These are phyloP conservation scores for Penicillium sp. DNA, from an alignment of 2,329 filamentous ascomycete species.

Conservation along the genomic window DNA sequence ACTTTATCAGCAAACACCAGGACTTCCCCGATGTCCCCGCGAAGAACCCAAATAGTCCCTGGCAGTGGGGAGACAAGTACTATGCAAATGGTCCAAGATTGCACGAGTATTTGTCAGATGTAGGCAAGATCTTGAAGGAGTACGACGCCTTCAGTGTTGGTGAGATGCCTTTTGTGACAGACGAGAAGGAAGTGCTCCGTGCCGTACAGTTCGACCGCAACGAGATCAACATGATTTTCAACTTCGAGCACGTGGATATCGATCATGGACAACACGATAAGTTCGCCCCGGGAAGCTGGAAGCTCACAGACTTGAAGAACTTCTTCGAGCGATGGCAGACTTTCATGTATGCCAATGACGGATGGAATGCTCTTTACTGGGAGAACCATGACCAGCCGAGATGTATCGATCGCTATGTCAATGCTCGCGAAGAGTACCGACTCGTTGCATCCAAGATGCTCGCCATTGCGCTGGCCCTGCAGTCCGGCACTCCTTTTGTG, in stretches of 20 bases:
- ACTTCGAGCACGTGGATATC: conserved; percentile 63
- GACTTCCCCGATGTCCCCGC: conserved; percentile 46
- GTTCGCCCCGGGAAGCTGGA: conserved; percentile 45
- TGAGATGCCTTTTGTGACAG: conserved; percentile 52
- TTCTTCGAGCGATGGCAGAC: conserved; percentile 55
- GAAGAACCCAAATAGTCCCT: conserved; percentile 22
- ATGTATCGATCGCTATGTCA: conserved; percentile 52
- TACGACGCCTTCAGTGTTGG: conserved; percentile 57
- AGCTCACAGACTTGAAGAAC: conserved; percentile 48
- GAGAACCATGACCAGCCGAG: conserved; percentile 63
- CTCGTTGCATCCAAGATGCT: conserved; percentile 54
- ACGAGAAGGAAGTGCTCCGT: conserved; percentile 47
- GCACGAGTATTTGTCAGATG: conserved; percentile 53
- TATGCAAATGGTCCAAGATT: conserved; percentile 55
- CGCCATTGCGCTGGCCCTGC: conserved; percentile 51
- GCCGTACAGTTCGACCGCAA: conserved; percentile 52
- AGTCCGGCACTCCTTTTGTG: conserved; percentile 59
- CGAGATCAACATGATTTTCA: conserved; percentile 67
- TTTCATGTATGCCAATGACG: conserved; percentile 54
- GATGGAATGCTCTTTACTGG: conserved; percentile 61
- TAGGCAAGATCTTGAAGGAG: conserved; percentile 50
- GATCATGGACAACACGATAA: conserved; percentile 50
- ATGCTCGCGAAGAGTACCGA: conserved; percentile 48
- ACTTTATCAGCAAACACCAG: conserved; percentile 62
- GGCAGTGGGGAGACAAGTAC: conserved; percentile 37